Evolutionary conservation across 176 grass and related monocot species (phyloP), one percentile per base, ranked within the genome.

Genomic region (Thinopyrum elongatum): DNA sequence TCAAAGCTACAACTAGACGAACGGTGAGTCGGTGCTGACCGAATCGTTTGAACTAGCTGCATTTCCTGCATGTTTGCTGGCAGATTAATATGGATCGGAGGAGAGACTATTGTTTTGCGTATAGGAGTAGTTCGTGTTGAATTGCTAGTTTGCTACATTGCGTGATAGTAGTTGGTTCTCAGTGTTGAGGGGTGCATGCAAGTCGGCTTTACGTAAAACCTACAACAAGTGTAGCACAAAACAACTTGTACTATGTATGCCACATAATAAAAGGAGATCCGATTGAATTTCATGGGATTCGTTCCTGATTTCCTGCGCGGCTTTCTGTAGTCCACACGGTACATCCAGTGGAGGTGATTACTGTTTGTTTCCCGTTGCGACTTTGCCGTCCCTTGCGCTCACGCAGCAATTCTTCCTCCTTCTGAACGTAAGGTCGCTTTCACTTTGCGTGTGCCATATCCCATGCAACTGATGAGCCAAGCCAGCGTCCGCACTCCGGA

Each of bases 371-470:
- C 14, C 17, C 26, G 60, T 31, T 7, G 33, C 19, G 1, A 21
- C 39, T 34, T 81, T 38, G 39, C 68, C 15, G n/a, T 55, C 17
- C 17, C 16, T 23, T 39, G 59, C 25, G 25, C 70, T 72, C 69
- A 1, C 15, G 70, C 38, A 27, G 12, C 38, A 55, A 26, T 11
- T 44, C 0, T 66, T 79, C 25, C 75, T 60, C 42, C 11, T 30
- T 16, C 17, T 23, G 74, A 11, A 44, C 31, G 74, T 58, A 39
- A 69, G 62, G 25, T 30, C 25, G 8, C 17, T 25, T 4, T 34
- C 79, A 33, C 80, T 77, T 88, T 88, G 80, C 62, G 62, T 77
- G 72, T 21, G 26, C 6, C 42, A 23, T 39, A 22, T 58, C 70
- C 31, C 60, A 75, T 70, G 67, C 67, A 38, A 39, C 33, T 71